Conservation (phyloP, 805 yeast genomes). For the Pichia insulana region DNA sequence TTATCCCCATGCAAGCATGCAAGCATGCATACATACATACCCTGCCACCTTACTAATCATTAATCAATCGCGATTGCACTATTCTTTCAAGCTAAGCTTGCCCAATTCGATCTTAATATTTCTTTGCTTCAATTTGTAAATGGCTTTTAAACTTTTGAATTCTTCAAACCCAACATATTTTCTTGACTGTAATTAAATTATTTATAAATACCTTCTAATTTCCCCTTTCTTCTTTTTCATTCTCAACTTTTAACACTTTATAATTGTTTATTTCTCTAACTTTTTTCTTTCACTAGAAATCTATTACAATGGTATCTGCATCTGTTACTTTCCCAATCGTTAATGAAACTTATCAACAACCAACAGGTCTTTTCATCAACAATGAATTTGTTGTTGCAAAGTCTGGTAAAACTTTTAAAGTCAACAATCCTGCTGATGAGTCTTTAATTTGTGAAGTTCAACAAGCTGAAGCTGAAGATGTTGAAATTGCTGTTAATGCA, state of each 20-base stretch:
- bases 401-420: conserved; percentile 43
- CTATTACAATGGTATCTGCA: conserved; percentile 11
- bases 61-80: too few relatives aligned
- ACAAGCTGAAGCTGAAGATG: conserved; percentile 52
- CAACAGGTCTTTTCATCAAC: conserved; percentile 52
- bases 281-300: not conserved
- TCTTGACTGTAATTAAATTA: too few relatives aligned
- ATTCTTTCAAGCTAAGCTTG: too few relatives aligned
- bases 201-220: not conserved
- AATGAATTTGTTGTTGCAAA: conserved; percentile 45
- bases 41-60: too few relatives aligned
- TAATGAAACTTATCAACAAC: conserved; percentile 40
- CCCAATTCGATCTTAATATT: too few relatives aligned
- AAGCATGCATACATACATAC: too few relatives aligned
- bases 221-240: not conserved
- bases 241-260: too few relatives aligned
- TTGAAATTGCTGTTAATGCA: conserved; percentile 59
- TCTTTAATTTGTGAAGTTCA: conserved; percentile 42
- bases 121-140: too few relatives aligned
- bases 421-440: conserved; percentile 45
- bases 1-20: too few relatives aligned
- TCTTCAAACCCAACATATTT: too few relatives aligned
- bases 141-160: too few relatives aligned
- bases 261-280: not conserved
- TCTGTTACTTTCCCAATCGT: conserved; percentile 63